Conservation (phyloP, 2,329 filamentous ascomycete genomes). For the Pyricularia pennisetigena region DNA sequence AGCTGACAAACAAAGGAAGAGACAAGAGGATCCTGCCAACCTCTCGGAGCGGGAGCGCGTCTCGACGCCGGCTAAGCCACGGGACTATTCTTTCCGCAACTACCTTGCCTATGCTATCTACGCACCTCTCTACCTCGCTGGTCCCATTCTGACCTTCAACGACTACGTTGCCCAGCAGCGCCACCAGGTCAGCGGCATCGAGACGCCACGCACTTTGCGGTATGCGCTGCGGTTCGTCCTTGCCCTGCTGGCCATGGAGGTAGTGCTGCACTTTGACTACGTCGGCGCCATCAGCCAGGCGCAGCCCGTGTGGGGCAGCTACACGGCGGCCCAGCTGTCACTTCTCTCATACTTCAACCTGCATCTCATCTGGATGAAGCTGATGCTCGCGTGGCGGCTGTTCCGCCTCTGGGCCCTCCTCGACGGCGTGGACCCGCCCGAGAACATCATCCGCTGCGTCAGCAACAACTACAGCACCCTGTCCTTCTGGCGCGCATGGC, state of each 20-base stretch:
- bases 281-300: constrained; percentile 85
- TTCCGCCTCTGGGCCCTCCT: constrained; percentile 93
- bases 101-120: constrained; percentile 88
- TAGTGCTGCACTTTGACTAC: constrained; percentile 86
- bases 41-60: constrained; percentile 87
- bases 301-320: constrained; percentile 68
- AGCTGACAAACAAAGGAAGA: constrained; percentile 82
- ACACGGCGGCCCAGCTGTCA: constrained; percentile 78
- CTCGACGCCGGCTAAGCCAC: constrained; percentile 57
- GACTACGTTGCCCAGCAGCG: constrained; percentile 87
- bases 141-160: constrained; percentile 94
- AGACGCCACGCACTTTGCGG: constrained; percentile 57
- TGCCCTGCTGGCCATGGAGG: constrained; percentile 77
- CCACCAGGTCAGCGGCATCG: constrained; percentile 63
- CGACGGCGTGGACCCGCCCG: constrained; percentile 87
- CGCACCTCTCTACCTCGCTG: constrained; percentile 83
- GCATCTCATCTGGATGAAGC: constrained; percentile 94
- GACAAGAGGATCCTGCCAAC: constrained; percentile 78
- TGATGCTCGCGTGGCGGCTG: constrained; percentile 94
- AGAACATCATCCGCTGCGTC: constrained; percentile 97
- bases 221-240: constrained; percentile 79
- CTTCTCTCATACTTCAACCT: constrained; percentile 94
- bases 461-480: constrained; percentile 87
- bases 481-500: constrained; percentile 94
- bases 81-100: constrained; percentile 72